phyloP scores from a whole-genome alignment of 768 basidiomycete genomes.

The Hygrophorus pudorinus region DNA sequence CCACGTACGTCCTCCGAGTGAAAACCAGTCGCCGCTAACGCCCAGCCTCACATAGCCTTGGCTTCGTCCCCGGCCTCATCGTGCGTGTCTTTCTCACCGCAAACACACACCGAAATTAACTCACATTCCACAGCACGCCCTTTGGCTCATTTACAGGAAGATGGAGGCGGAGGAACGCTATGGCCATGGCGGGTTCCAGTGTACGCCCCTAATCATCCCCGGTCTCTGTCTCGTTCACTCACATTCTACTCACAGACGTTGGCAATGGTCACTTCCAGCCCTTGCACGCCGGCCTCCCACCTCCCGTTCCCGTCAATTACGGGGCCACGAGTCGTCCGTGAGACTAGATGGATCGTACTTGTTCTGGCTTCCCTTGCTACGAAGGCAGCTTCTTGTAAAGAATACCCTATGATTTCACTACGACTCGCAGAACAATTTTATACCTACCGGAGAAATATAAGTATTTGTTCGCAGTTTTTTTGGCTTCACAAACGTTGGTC shows the following conservation, averaged over 20 bases:
- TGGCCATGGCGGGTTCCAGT: conserved; percentile 65
- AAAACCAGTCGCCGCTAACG: background rate
- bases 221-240: background rate
- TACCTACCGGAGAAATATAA: too few relatives aligned
- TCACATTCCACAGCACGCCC: conserved; percentile 42
- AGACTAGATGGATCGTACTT: background rate
- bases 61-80: conserved; percentile 63
- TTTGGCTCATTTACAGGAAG: conserved; percentile 87
- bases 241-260: background rate
- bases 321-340: background rate
- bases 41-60: conserved; percentile 27
- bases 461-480: too few relatives aligned
- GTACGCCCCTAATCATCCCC: conserved; percentile 43
- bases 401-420: too few relatives aligned
- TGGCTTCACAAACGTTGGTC: too few relatives aligned
- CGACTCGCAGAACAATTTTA: too few relatives aligned
- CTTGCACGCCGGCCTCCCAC: background rate
- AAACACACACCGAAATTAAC: background rate
- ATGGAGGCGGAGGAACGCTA: conserved; percentile 82
- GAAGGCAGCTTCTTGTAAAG: too few relatives aligned
- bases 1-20: conserved; percentile 38
- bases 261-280: conserved; percentile 2
- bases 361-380: background rate
- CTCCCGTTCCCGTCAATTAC: background rate
- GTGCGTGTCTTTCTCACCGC: conserved; percentile 10